Percentiles rank a stretch among this genome's conserved stretches.
Evolutionary conservation across 176 grass and related monocot species (phyloP).

Genomic region (Thalia dealbata): DNA sequence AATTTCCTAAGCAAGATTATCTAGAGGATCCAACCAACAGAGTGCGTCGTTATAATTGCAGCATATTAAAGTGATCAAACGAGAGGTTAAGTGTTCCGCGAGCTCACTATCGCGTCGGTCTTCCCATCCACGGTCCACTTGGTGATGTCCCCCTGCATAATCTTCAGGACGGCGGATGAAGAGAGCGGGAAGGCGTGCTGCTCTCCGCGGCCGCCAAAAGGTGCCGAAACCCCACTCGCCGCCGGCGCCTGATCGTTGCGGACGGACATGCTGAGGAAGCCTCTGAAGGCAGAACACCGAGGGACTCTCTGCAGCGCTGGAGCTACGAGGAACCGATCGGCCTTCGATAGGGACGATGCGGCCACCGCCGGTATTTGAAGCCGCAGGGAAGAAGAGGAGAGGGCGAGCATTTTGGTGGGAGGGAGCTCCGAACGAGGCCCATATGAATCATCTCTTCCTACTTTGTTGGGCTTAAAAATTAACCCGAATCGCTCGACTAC

Average conservation of each 20-base stretch:
- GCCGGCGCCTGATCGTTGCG: too few relatives aligned
- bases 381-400: too few relatives aligned
- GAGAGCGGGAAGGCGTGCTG: conserved; percentile 51
- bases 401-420: not conserved
- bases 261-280: not conserved
- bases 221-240: conserved; percentile 4
- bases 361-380: not conserved
- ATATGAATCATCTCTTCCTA: too few relatives aligned
- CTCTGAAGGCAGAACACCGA: not conserved
- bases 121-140: conserved; percentile 65
- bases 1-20: not conserved
- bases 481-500: too few relatives aligned
- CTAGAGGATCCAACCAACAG: not conserved
- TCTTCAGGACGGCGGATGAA: conserved; percentile 42
- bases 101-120: conserved; percentile 75
- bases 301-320: not conserved
- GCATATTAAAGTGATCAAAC: not conserved
- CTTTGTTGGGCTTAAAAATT: too few relatives aligned
- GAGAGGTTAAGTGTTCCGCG: not conserved
- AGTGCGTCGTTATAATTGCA: too few relatives aligned
- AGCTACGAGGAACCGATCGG: not conserved
- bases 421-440: not conserved
- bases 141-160: conserved; percentile 80
- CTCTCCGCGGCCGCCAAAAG: conserved; percentile 21
- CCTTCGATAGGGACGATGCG: not conserved